Base-by-base conservation (phyloP, 2,329 filamentous ascomycete species). In the Calonectria fujianensis region DNA sequence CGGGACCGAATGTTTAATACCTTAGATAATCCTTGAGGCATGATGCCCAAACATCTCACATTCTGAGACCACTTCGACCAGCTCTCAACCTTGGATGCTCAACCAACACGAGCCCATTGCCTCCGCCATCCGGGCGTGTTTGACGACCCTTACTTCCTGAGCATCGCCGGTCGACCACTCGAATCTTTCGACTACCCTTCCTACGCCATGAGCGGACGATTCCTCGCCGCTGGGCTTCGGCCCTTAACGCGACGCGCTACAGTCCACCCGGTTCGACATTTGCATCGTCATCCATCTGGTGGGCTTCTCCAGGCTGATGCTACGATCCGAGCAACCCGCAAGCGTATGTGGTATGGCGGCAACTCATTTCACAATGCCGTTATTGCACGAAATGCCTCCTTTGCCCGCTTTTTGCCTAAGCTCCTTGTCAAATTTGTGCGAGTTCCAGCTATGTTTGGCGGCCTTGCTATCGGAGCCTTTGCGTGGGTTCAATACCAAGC, bases 401-500 rank as follows among this genome's bases (percentile, higher is more conserved):
- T 93, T 80, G 90, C 86, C 54, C 88, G 92, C 64, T 88, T 93
- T 74, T 87, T 99, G 39, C 97, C 97, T 2, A 96, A 95, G 83
- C 89, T 99, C 66, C 93, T 97, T n/a, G 86, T 97, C 82, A 99
- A 98, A 87, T 94, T 99, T 80, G 90, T 93, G 45, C 92, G 96
- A 72, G 89, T 98, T 70, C 97, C 97, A 27, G 97, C 97, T 73
- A 94, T 98, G 87, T 96, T 98, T 81, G 97, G 96, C 52, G 96
- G 95, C 52, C 91, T 96, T 61, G 95, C 96, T 82, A 91, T 99
- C 78, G 96, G 95, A 18, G 95, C 94, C 3, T 87, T 97, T 74
- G 96, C 96, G 32, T 99, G 98, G 90, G 87, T 99, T 64, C 97
- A 99, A 84, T 98, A 99, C 84, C 97, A 99, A 86, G 96, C 97